These are phyloP conservation scores for Metschnikowia vanudenii DNA, from an alignment of 805 yeast species.

Conservation along the genomic window DNA sequence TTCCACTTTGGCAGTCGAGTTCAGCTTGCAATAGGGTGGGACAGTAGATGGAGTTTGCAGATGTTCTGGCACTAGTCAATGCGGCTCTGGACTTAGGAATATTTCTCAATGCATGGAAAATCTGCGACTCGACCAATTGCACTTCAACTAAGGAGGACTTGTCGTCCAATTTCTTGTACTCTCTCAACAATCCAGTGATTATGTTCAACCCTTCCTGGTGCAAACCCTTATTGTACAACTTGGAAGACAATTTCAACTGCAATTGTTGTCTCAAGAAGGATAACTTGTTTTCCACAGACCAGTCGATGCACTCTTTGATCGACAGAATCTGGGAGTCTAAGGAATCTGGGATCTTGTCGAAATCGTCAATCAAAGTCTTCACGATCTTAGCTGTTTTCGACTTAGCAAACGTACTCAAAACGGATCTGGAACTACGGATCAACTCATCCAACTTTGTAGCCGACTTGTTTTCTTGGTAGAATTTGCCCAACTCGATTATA, in stretches of 20 bases:
- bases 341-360: constrained; percentile 61
- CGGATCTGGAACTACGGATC: constrained; percentile 63
- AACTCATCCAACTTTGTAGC: constrained; percentile 55
- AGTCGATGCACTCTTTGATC: constrained; percentile 76
- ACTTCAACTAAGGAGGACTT: constrained; percentile 94
- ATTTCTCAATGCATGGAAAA: constrained; percentile 88
- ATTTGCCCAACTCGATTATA: constrained; percentile 69
- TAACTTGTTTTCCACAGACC: constrained; percentile 83
- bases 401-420: constrained; percentile 82
- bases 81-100: constrained; percentile 90
- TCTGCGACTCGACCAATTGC: constrained; percentile 85
- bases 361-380: constrained; percentile 72
- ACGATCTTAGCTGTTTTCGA: constrained; percentile 93
- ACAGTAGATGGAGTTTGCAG: constrained; percentile 95
- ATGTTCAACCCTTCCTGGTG: constrained; percentile 71
- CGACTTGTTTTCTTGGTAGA: constrained; percentile 54
- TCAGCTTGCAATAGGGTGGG: constrained; percentile 94
- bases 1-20: constrained; percentile 91
- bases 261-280: constrained; percentile 85
- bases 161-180: constrained; percentile 92
- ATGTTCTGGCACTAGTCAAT: constrained; percentile 90
- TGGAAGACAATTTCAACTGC: constrained; percentile 76
- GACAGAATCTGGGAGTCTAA: constrained; percentile 70
- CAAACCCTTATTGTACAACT: constrained; percentile 62
- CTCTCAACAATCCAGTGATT: constrained; percentile 69